Base-by-base conservation (phyloP, 2,329 filamentous ascomycete genomes). In the Thielaviopsis euricoi region DNA sequence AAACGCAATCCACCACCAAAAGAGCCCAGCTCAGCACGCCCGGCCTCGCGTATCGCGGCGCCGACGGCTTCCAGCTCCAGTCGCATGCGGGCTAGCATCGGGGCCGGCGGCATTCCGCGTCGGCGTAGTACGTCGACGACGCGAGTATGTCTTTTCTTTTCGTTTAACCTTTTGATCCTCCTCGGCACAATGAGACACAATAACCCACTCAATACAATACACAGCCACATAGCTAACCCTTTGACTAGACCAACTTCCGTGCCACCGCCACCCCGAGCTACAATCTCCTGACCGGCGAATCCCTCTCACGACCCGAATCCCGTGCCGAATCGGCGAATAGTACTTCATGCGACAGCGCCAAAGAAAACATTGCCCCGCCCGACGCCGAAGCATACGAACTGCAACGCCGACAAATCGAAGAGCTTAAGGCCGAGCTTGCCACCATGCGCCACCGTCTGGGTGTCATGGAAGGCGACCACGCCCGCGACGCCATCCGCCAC, bases 341-440 rank as follows among this genome's bases (percentile, higher is more conserved):
- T 51, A 70, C 71, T n/a, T 81, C 79, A 52, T 74, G 72, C 62
- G 78, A 81, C 58, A 81, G 78, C 65, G 78, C 71, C 61, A 82
- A 79, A 65, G 80, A 79, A 65, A 82, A 82, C 65, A 72, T 78
- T 63, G 76, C 78, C 33, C 79, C 80, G 0, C 72, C 76, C 1
- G 79, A 81, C 60, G 74, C 75, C n/a, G 76, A 80, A 60, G 74
- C 77, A 58, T 80, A 81, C 65, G 79, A 82, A 65, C 75, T 73
- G 52, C 79, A 78, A 66, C 73, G 75, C 53, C 76, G 72, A 58
- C 73, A 73, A 40, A 79, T 78, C 60, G 90, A 97, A 66, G 85
- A 90, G 62, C 76, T 97, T 25, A 90, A 91, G 66, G 88, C 91
- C 1, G 89, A 96, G 70, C 76, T 97, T 49, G 93, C 90, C 61